Base-by-base conservation (phyloP, 208 protist genomes). In the Leishmania tropica region DNA sequence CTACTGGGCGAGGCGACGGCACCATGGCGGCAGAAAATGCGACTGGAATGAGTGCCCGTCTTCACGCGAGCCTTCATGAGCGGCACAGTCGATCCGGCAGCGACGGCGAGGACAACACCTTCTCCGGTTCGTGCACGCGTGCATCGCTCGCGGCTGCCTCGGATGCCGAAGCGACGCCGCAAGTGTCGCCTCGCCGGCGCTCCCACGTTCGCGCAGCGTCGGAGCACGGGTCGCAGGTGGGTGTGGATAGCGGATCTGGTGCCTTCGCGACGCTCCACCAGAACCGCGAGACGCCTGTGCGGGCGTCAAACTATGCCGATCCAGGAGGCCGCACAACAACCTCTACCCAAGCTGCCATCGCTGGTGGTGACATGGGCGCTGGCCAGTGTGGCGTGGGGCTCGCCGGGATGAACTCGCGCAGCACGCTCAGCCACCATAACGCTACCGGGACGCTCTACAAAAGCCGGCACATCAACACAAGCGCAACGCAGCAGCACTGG, bases 161-260 rank as follows among this genome's bases (percentile, higher is more conserved):
- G 28, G 65, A 81, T 35, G 70, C 56, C 35, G 45, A 28, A 47
- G 58, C 19, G 54, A 7, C 24, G 13, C 19, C 68, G 37, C 65
- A 67, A 3, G 35, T 24, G 15, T 73, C 76, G 45, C 76, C 71
- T 11, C 70, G 19, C 37, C 67, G 31, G 13, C 48, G 81, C 45
- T 78, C 71, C 10, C 74, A 24, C 10, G 71, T 64, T 71, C 51
- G 58, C 54, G 68, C 48, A 21, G 13, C 28, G 13, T 78, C 58
- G 60, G 81, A 78, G 35, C 24, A 78, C 70, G 53, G 62, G 70
- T 78, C 70, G 81, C 81, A 77, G 47, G 31, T 37, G 15, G 45
- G n/a, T 10, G 68, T 19, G 21, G 31, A 71, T 45, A 68, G 76
- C 51, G 58, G 56, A 40, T 78, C 31, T 51, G 68, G 71, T 65